These are phyloP conservation scores for Fusarium coffeatum DNA, from an alignment of 2,329 filamentous ascomycete species.

Conservation along the genomic window DNA sequence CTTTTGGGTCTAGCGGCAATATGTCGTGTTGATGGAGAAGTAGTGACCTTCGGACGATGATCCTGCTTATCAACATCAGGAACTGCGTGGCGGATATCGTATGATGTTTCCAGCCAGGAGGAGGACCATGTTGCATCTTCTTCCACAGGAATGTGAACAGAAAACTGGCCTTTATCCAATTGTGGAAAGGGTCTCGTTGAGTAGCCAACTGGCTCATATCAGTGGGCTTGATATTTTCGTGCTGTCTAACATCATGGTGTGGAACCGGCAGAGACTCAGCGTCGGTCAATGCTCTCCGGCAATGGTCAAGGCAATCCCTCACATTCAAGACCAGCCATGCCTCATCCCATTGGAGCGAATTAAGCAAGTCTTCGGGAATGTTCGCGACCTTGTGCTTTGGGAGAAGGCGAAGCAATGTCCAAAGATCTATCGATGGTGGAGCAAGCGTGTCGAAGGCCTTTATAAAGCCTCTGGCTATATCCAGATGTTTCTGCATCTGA, in stretches of 20 bases:
- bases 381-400: not conserved
- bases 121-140: too few species aligned
- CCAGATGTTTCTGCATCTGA: not conserved
- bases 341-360: not conserved
- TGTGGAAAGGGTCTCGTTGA: not conserved
- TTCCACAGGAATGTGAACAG: constrained; percentile 5
- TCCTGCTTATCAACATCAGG: not conserved
- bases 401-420: not conserved
- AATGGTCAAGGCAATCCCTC: not conserved
- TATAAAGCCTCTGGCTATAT: not conserved
- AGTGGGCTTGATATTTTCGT: not conserved
- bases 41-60: not conserved
- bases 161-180: not conserved
- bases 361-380: not conserved
- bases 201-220: not conserved
- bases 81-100: not conserved
- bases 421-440: not conserved
- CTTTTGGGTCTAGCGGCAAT: not conserved
- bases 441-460: not conserved
- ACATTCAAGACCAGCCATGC: not conserved
- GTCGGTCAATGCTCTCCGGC: not conserved
- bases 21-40: not conserved
- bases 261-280: not conserved
- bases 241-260: not conserved
- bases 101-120: not conserved